Base-by-base conservation (phyloP, 257 asterid species). In the Voacanga thouarsii region DNA sequence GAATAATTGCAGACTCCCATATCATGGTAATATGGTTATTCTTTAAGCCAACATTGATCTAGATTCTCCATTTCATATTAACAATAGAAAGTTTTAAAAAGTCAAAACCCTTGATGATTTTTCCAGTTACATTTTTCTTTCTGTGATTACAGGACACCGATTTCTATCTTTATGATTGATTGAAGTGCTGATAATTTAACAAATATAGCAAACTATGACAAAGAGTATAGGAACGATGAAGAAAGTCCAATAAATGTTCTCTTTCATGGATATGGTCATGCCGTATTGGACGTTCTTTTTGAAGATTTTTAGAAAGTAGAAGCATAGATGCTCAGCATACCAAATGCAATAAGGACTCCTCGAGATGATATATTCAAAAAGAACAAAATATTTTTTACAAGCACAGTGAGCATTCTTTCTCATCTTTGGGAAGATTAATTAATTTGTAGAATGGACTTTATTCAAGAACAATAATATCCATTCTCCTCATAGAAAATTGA, bases 361-460 rank as follows among this genome's bases (percentile, higher is more conserved):
- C 23, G 23, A 50, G 75, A 70, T 79, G 60, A 30, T 28, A 73
- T 26, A 57, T 81, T 83, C 76, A 51, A 61, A 76, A 57, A 78
- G 78, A 75, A 82, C 5, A 83, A 76, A 50, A 5, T 50, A 7
- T 50, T 50, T 71, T 47, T n/a, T 14, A 47, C 67, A 44, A 44
- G 30, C 18, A 4, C 14, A 51, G 56, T 53, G 37, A 19, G 14
- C 14, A 75, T 80, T 68, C 60, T 74, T 80, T 66, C 24, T 3
- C 24, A 45, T 53, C 28, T 69, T 2, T 47, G 50, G 30, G 9
- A 16, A 26, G 65, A 49, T 63, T 24, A 71, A 65, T 75, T 56
- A 69, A 78, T 74, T 82, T 78, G 84, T 75, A 65, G 84, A 75
- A 79, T 41, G 75, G 71, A 61, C 53, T 66, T 73, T 56, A 18